These are phyloP conservation scores for Arachis stenosperma DNA, from an alignment of 306 rosid genomes.

Conservation along the genomic window DNA sequence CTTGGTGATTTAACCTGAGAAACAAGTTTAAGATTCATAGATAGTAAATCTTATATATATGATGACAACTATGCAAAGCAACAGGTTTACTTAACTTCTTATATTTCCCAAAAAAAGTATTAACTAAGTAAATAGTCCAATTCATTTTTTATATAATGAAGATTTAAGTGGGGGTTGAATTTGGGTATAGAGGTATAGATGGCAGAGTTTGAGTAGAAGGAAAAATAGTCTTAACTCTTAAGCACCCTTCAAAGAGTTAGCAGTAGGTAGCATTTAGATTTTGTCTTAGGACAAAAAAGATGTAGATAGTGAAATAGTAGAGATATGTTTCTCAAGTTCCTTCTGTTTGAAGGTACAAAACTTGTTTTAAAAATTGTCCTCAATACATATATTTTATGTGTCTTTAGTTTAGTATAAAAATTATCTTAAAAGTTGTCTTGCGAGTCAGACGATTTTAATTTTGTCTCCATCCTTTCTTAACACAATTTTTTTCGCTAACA, in stretches of 20 bases:
- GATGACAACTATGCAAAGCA: background rate
- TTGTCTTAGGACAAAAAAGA: no score
- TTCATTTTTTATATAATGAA: background rate
- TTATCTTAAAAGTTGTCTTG: no score
- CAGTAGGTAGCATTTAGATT: no score
- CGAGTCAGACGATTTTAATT: no score
- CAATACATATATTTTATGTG: no score
- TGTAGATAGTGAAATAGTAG: no score
- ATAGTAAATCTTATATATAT: background rate
- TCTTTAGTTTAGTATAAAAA: no score
- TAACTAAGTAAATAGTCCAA: background rate
- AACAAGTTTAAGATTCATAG: background rate
- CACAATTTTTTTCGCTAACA: no score
- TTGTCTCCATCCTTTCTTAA: no score
- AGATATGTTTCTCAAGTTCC: no score
- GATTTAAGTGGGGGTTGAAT: background rate
- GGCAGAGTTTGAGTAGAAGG: background rate
- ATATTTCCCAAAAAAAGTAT: background rate
- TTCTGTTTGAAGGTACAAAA: no score
- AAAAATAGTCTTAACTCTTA: background rate
- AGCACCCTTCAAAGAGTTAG: background rate
- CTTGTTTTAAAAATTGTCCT: no score
- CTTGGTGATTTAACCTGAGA: constrained; percentile 32
- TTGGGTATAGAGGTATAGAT: background rate
- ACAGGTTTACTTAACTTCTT: background rate